Percentiles rank a stretch among this genome's conserved stretches.
These are phyloP conservation scores for Fusarium cyanostomum DNA, from an alignment of 2,329 filamentous ascomycete species.

Conservation along the genomic window DNA sequence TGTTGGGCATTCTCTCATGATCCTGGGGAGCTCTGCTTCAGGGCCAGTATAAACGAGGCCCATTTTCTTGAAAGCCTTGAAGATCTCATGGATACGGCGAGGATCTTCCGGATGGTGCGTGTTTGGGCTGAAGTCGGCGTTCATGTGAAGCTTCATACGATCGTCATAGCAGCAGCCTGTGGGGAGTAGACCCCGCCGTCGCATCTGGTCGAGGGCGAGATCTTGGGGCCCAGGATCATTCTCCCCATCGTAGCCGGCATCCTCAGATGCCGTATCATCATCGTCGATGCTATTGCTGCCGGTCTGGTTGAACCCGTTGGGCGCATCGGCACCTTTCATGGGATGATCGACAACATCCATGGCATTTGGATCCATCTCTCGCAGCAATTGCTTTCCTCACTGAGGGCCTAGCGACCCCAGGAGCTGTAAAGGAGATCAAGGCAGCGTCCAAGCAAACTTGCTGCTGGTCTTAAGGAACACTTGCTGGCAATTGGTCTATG, in stretches of 20 bases:
- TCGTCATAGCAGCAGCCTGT: slow-evolving; percentile 91
- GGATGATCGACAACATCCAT: slow-evolving; percentile 57
- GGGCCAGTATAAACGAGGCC: slow-evolving; percentile 76
- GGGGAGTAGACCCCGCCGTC: slow-evolving; percentile 63
- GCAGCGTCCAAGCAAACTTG: background rate
- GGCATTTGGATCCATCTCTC: slow-evolving; percentile 35
- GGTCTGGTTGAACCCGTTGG: slow-evolving; percentile 39
- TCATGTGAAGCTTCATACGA: slow-evolving; percentile 94
- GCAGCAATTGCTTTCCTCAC: slow-evolving; percentile 10
- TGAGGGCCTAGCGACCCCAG: slow-evolving; percentile 33
- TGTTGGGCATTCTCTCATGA: slow-evolving; percentile 64
- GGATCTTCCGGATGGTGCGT: slow-evolving; percentile 96
- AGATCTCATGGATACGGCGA: slow-evolving; percentile 90
- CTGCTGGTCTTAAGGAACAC: background rate
- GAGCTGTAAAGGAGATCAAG: slow-evolving; percentile 18
- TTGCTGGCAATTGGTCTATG: slow-evolving; percentile 1
- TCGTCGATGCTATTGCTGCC: slow-evolving; percentile 42
- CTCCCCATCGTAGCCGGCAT: slow-evolving; percentile 49
- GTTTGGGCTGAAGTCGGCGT: slow-evolving; percentile 76
- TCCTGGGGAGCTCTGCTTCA: slow-evolving; percentile 61
- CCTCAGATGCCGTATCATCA: slow-evolving; percentile 48
- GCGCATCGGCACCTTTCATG: slow-evolving; percentile 52
- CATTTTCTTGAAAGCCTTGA: slow-evolving; percentile 83
- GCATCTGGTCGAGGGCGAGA: slow-evolving; percentile 51
- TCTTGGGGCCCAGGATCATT: slow-evolving; percentile 50